These are phyloP conservation scores for Cutaneotrichosporon spelunceum DNA, from an alignment of 1,284 basidiomycete species.

Conservation along the genomic window DNA sequence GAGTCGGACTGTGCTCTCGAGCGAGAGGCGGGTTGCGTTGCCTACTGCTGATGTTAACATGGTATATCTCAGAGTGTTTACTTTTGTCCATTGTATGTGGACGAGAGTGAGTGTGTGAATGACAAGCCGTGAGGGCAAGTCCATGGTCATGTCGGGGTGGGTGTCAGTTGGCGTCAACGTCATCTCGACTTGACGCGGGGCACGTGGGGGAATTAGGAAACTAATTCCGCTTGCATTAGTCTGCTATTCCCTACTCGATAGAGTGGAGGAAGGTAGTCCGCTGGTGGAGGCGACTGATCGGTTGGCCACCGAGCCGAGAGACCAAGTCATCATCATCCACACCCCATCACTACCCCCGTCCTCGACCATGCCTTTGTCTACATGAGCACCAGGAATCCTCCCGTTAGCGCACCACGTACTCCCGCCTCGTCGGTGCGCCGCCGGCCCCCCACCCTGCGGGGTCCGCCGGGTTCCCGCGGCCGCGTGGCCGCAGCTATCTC, in stretches of 20 bases:
- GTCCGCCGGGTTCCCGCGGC: slow-evolving; percentile 20
- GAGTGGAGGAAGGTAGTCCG: too few species aligned
- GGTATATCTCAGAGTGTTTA: neutral
- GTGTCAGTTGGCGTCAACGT: neutral
- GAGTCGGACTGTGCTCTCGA: slow-evolving; percentile 41
- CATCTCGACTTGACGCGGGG: neutral
- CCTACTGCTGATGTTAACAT: neutral
- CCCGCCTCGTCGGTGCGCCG: slow-evolving; percentile 11
- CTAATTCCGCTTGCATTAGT: neutral
- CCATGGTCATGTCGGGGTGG: neutral
- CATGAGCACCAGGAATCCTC: slow-evolving; percentile 9
- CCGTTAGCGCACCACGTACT: slow-evolving; percentile 6
- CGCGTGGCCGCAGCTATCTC: slow-evolving; percentile 28
- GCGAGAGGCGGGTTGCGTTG: slow-evolving; percentile 21
- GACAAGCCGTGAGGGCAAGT: neutral
- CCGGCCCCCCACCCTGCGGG: slow-evolving; percentile 21
- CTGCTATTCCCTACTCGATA: too few species aligned
- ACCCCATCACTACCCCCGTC: neutral
- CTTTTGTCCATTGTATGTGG: neutral
- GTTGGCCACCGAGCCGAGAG: neutral
- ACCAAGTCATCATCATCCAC: neutral
- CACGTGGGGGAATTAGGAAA: neutral
- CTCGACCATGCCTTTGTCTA: neutral
- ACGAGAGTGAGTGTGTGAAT: neutral
- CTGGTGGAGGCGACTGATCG: neutral